phyloP scores from a whole-genome alignment of 1,284 basidiomycete genomes.

The Tremellales sp. region DNA sequence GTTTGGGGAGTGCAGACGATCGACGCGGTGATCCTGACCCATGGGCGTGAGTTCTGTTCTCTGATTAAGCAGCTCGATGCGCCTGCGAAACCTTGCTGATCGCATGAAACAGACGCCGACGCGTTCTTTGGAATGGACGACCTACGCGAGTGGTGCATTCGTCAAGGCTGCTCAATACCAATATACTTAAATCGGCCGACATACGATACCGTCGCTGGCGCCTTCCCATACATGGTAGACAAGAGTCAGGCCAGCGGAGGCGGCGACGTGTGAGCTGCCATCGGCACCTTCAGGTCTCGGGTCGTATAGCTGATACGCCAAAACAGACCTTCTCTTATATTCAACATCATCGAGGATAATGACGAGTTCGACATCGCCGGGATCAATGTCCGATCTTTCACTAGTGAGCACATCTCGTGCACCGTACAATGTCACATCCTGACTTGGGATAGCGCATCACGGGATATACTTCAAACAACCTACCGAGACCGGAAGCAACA shows the following conservation, averaged over 20 bases:
- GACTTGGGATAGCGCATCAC: constrained; percentile 35
- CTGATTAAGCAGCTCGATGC: neutral
- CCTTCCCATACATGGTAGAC: constrained; percentile 49
- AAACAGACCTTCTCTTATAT: constrained; percentile 31
- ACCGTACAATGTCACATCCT: too few species aligned
- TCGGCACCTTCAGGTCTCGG: too few species aligned
- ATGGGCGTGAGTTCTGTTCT: constrained; percentile 42
- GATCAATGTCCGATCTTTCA: constrained; percentile 33
- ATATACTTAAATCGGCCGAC: constrained; percentile 41
- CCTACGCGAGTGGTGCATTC: constrained; percentile 43
- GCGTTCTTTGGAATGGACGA: constrained; percentile 42
- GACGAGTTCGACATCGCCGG: constrained; percentile 34
- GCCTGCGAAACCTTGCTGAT: neutral
- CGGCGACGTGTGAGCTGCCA: constrained; percentile 42
- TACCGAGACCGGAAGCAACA: constrained; percentile 5
- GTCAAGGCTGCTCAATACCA: constrained; percentile 37
- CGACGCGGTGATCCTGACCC: constrained; percentile 50
- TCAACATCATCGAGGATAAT: constrained; percentile 39
- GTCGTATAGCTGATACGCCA: neutral
- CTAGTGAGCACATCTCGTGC: too few species aligned
- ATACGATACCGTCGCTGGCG: constrained; percentile 35
- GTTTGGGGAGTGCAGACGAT: constrained; percentile 45
- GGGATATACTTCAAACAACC: constrained; percentile 35
- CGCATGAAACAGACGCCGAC: constrained; percentile 33
- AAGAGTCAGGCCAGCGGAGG: constrained; percentile 48